Evolutionary conservation across 495 filamentous ascomycete genomes (phyloP), one percentile per base, ranked within the genome.

Genomic region (Hyaloscypha hepaticicola): DNA sequence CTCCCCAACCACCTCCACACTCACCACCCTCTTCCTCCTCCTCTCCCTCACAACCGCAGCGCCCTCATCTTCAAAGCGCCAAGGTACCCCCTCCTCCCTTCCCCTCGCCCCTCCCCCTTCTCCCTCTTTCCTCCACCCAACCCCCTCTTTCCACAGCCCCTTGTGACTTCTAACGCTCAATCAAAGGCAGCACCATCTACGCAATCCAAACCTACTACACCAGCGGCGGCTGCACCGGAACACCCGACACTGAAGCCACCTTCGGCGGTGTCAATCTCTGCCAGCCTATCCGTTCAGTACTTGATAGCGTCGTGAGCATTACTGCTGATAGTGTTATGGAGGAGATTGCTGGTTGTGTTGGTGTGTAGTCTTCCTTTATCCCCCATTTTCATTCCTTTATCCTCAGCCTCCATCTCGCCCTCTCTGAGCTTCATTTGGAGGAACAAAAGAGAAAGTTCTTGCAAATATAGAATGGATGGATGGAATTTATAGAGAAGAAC

Each of bases 151-250:
- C n/a, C n/a, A n/a, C n/a, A n/a, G n/a, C n/a, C n/a, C n/a, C n/a
- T n/a, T n/a, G n/a, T n/a, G n/a, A n/a, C n/a, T n/a, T n/a, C n/a
- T n/a, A 45, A 45, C 14, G 4, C 38, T 16, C 0, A 45, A 45
- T 45, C 12, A 41, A 45, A 59, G 57, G 57, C 6, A 33, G 57
- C 7, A 11, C 25, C n/a, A 59, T 59, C 57, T 59, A 24, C 21
- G 31, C 57, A 9, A 59, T 33, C 8, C 57, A 59, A 22, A 59
- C 57, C 57, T 59, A 59, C 26, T 59, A 41, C 19, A 59, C 31
- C 26, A 33, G 31, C 19, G 57, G 31, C 5, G 57, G 57, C 45
- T 59, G 57, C 21, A 59, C 57, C 26, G 57, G 34, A 3, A 59
- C 57, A 21, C 31, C 57, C 26, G 57, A 59, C 19, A 22, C 16